Evolutionary conservation across 257 asterid genomes (phyloP).

Genomic region (Solanum pinnatisectum): DNA sequence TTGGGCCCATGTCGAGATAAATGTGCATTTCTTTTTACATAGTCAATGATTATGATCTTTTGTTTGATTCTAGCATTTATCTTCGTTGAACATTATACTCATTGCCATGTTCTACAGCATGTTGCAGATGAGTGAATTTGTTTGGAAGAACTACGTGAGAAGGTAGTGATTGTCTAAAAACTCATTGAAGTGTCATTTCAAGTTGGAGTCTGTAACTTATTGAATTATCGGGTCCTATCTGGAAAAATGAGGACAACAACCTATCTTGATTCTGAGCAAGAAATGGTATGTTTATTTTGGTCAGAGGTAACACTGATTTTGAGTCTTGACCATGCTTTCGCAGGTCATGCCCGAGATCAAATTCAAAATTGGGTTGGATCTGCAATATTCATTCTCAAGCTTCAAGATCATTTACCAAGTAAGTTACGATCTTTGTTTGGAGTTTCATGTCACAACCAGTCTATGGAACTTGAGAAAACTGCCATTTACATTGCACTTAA

Average conservation of each 20-base stretch:
- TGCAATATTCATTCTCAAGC: conserved; percentile 57
- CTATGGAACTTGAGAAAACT: not conserved
- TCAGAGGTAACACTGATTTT: not conserved
- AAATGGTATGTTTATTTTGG: too few relatives aligned
- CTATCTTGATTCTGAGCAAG: not conserved
- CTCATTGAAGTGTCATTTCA: conserved; percentile 4
- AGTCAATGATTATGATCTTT: not conserved
- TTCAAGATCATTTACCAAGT: conserved; percentile 61
- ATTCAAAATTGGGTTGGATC: conserved; percentile 82
- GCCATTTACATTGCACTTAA: not conserved
- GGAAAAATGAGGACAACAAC: too few relatives aligned
- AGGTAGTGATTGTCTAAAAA: conserved; percentile 34
- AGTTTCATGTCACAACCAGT: not conserved
- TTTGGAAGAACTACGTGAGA: conserved; percentile 73
- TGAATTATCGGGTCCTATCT: not conserved
- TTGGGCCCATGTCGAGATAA: not conserved
- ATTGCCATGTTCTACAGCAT: conserved; percentile 48
- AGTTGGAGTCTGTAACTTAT: not conserved
- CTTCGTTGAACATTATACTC: not conserved
- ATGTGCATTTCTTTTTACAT: not conserved
- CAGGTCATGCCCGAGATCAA: conserved; percentile 31
- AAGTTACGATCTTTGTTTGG: conserved; percentile 4
- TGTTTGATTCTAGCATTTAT: not conserved
- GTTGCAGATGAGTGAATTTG: conserved; percentile 96
- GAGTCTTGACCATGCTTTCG: not conserved